These are phyloP conservation scores for Exserohilum turcica DNA, from an alignment of 2,329 filamentous ascomycete genomes.

Conservation along the genomic window DNA sequence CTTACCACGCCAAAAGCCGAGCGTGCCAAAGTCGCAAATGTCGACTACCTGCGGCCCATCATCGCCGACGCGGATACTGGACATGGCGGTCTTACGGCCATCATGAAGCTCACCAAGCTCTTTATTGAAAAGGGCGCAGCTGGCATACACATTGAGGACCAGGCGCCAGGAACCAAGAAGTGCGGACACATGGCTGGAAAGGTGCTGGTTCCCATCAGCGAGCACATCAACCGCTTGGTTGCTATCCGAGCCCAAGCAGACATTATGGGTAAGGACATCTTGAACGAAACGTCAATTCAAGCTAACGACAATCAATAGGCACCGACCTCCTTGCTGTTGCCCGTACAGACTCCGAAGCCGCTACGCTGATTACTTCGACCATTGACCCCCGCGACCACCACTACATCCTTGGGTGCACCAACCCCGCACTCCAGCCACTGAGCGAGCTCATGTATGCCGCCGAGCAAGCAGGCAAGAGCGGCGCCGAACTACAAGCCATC, in stretches of 20 bases:
- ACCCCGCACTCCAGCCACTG: conserved; percentile 80
- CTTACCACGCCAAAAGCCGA: conserved; percentile 74
- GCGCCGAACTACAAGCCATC: conserved; percentile 81
- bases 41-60: conserved; percentile 94
- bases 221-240: conserved; percentile 97
- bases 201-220: conserved; percentile 92
- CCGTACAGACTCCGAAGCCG: conserved; percentile 95
- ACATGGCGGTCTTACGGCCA: conserved; percentile 94
- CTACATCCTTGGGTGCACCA: conserved; percentile 90
- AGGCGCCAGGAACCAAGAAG: conserved; percentile 98
- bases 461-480: conserved; percentile 79
- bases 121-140: conserved; percentile 96
- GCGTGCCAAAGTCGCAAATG: conserved; percentile 74
- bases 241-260: conserved; percentile 97
- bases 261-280: conserved; percentile 76
- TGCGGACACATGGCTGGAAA: conserved; percentile 99
- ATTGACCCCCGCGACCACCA: conserved; percentile 94
- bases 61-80: conserved; percentile 97
- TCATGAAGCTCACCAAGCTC: conserved; percentile 99
- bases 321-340: conserved; percentile 88
- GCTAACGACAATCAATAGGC: conserved; percentile 52
- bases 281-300: neutral
- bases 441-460: conserved; percentile 90
- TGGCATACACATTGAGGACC: conserved; percentile 98
- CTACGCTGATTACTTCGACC: conserved; percentile 93